Conservation (phyloP, 176 grass and related monocot genomes). For the Miscanthus lutarioriparius region DNA sequence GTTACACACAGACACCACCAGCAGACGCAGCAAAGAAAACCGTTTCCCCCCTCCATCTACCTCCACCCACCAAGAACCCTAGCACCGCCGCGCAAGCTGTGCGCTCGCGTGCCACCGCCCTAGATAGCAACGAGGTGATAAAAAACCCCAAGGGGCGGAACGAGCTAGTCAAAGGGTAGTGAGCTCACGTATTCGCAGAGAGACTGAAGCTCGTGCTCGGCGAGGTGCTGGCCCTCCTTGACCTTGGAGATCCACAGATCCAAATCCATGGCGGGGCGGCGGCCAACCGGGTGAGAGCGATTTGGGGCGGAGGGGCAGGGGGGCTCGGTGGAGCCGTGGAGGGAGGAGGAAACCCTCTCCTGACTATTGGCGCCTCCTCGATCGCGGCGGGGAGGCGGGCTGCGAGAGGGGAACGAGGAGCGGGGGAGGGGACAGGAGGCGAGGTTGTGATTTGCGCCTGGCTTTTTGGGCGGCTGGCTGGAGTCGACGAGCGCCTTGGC, state of each 20-base stretch:
- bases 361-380: slow-evolving; percentile 37
- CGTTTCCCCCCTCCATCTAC: neutral
- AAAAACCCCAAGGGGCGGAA: slow-evolving; percentile 52
- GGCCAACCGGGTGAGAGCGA: neutral
- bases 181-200: slow-evolving; percentile 96
- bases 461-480: slow-evolving; percentile 15
- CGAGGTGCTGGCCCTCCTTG: slow-evolving; percentile 97
- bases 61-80: slow-evolving; percentile 14
- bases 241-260: slow-evolving; percentile 99
- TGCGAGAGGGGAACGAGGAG: neutral
- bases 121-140: neutral
- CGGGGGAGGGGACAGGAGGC: neutral
- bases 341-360: neutral
- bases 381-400: slow-evolving; percentile 19
- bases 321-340: neutral
- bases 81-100: neutral
- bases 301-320: neutral
- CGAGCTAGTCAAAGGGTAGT: neutral
- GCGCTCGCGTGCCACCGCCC: neutral
- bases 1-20: slow-evolving; percentile 10
- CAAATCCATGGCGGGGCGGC: slow-evolving; percentile 68
- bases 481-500: slow-evolving; percentile 14
- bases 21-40: neutral
- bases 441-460: slow-evolving; percentile 35
- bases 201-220: slow-evolving; percentile 96